These are phyloP conservation scores for Adansonia gregorii DNA, from an alignment of 441 rosid genomes.

Conservation along the genomic window DNA sequence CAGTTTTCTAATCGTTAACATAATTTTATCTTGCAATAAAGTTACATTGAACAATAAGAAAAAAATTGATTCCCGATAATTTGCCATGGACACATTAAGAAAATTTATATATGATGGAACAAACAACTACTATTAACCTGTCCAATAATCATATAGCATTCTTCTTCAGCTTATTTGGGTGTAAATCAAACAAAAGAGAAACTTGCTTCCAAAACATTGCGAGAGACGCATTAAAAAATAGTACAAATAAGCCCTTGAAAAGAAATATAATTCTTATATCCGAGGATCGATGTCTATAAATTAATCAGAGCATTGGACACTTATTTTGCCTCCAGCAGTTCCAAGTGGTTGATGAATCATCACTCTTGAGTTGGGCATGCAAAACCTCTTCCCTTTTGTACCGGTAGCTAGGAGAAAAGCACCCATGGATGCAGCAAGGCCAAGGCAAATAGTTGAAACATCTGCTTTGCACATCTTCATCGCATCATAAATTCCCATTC, in stretches of 20 bases:
- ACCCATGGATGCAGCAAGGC: constrained; percentile 92
- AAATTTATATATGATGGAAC: neutral
- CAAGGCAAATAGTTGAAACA: constrained; percentile 62
- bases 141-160: neutral
- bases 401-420: constrained; percentile 91
- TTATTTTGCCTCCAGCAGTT: constrained; percentile 81
- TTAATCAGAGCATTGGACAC: constrained; percentile 28
- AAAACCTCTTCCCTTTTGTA: constrained; percentile 85
- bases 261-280: neutral
- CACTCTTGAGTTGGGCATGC: constrained; percentile 95
- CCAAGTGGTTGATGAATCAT: constrained; percentile 98
- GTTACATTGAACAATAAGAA: neutral
- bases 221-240: neutral
- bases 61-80: neutral
- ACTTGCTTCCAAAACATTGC: neutral
- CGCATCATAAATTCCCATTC: constrained; percentile 92
- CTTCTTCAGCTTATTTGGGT: neutral
- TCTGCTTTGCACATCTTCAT: constrained; percentile 48
- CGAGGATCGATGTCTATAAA: constrained; percentile 15
- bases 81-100: neutral
- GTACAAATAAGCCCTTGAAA: neutral
- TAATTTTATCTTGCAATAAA: neutral
- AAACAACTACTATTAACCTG: neutral
- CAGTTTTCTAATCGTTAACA: neutral
- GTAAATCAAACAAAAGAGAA: neutral